These are phyloP conservation scores for Cryptococcus sp. DNA, from an alignment of 1,284 basidiomycete species.

Conservation along the genomic window DNA sequence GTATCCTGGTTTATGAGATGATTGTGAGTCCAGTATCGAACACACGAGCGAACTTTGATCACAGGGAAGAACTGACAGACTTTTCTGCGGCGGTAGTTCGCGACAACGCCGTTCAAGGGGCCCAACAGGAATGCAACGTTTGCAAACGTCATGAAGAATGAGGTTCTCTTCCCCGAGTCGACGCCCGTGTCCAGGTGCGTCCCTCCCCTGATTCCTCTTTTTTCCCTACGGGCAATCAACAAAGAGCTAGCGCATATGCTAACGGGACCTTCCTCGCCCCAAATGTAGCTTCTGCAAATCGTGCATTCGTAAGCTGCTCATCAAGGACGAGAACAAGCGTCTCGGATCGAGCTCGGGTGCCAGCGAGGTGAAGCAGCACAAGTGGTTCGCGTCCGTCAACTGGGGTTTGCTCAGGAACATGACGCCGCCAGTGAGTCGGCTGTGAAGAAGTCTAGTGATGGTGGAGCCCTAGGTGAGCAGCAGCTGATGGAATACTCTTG, in stretches of 20 bases:
- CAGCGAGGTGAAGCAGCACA: slow-evolving; percentile 97
- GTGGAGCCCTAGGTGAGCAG: no score
- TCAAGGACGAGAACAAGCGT: slow-evolving; percentile 87
- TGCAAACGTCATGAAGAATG: slow-evolving; percentile 84
- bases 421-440: slow-evolving; percentile 73
- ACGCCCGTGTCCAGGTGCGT: slow-evolving; percentile 78
- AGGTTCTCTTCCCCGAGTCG: slow-evolving; percentile 82
- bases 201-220: slow-evolving; percentile 23
- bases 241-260: neutral
- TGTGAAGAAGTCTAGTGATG: neutral
- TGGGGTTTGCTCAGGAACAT: slow-evolving; percentile 94
- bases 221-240: neutral
- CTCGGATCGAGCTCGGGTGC: slow-evolving; percentile 90
- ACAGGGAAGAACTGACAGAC: slow-evolving; percentile 7
- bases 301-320: slow-evolving; percentile 78
- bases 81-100: slow-evolving; percentile 61
- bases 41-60: no score
- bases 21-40: slow-evolving; percentile 65
- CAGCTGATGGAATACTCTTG: no score
- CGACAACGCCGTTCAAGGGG: slow-evolving; percentile 98
- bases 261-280: neutral
- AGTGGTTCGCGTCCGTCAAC: slow-evolving; percentile 94
- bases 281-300: slow-evolving; percentile 72
- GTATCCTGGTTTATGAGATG: slow-evolving; percentile 99
- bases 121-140: slow-evolving; percentile 92